Conservation (phyloP, 495 filamentous ascomycete genomes). For the Hypoxylon fuscum region DNA sequence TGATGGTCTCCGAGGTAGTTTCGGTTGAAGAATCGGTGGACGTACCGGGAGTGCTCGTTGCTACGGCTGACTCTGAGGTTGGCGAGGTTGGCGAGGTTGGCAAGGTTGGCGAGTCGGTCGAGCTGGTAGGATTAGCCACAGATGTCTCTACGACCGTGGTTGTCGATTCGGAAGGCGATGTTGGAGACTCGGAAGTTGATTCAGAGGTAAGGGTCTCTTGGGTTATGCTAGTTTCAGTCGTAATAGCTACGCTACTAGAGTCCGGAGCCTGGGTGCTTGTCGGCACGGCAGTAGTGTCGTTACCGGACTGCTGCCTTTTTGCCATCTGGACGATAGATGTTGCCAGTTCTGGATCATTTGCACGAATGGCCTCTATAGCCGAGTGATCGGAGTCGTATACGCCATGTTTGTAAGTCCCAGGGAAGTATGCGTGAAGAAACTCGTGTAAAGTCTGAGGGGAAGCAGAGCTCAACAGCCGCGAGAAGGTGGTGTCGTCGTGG, state of each 20-base stretch:
- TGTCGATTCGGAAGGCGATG: slow-evolving; percentile 24
- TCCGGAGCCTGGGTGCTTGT: slow-evolving; percentile 22
- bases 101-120: slow-evolving; percentile 14
- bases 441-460: slow-evolving; percentile 50
- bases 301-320: slow-evolving; percentile 47
- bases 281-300: slow-evolving; percentile 27
- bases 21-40: slow-evolving; percentile 16
- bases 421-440: slow-evolving; percentile 52
- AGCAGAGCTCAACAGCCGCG: slow-evolving; percentile 44
- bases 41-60: slow-evolving; percentile 34
- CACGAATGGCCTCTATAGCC: slow-evolving; percentile 46
- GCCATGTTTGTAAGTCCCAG: slow-evolving; percentile 48
- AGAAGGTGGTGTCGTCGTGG: slow-evolving; percentile 44
- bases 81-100: slow-evolving; percentile 17
- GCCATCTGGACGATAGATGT: slow-evolving; percentile 49
- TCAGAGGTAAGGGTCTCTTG: slow-evolving; percentile 26
- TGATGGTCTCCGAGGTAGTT: slow-evolving; percentile 4
- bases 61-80: slow-evolving; percentile 23
- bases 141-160: slow-evolving; percentile 18
- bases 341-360: slow-evolving; percentile 43
- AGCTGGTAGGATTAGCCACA: slow-evolving; percentile 14
- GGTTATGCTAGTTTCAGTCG: slow-evolving; percentile 31
- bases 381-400: slow-evolving; percentile 48
- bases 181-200: slow-evolving; percentile 20
- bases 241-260: slow-evolving; percentile 13